phyloP scores from a whole-genome alignment of 192 early-diverging fungal species.

The Coemansia sp. region DNA sequence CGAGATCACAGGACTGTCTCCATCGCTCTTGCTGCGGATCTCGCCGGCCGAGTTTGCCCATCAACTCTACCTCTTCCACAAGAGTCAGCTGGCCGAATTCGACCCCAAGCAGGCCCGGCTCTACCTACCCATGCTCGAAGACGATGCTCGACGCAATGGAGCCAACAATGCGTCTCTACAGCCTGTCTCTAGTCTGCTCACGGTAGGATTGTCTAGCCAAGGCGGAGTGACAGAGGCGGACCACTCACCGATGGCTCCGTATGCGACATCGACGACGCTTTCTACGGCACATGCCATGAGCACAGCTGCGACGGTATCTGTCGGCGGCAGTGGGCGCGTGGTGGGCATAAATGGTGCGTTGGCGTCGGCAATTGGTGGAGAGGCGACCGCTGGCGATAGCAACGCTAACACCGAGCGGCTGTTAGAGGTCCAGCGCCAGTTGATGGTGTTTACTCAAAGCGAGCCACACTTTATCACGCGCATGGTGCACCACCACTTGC shows the following conservation, averaged over 20 bases:
- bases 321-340: neutral
- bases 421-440: slow-evolving; percentile 38
- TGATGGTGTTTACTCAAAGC: slow-evolving; percentile 55
- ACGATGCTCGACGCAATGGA: neutral
- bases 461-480: slow-evolving; percentile 75
- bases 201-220: slow-evolving; percentile 7
- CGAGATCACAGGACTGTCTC: slow-evolving; percentile 62
- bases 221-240: slow-evolving; percentile 1
- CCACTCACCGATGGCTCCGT: neutral
- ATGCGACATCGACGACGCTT: neutral
- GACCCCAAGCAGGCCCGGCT: slow-evolving; percentile 41
- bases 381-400: neutral
- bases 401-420: slow-evolving; percentile 6
- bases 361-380: neutral
- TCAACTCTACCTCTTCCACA: slow-evolving; percentile 71
- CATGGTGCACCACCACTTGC: slow-evolving; percentile 65
- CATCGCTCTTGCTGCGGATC: slow-evolving; percentile 62
- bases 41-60: slow-evolving; percentile 62
- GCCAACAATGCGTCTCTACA: neutral
- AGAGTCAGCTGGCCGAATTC: slow-evolving; percentile 31
- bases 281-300: neutral
- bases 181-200: slow-evolving; percentile 29
- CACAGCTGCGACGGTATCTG: neutral
- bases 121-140: slow-evolving; percentile 26
- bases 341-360: neutral